phyloP scores from a whole-genome alignment of 345 rosid species.

The Eucalyptus polyanthemos region DNA sequence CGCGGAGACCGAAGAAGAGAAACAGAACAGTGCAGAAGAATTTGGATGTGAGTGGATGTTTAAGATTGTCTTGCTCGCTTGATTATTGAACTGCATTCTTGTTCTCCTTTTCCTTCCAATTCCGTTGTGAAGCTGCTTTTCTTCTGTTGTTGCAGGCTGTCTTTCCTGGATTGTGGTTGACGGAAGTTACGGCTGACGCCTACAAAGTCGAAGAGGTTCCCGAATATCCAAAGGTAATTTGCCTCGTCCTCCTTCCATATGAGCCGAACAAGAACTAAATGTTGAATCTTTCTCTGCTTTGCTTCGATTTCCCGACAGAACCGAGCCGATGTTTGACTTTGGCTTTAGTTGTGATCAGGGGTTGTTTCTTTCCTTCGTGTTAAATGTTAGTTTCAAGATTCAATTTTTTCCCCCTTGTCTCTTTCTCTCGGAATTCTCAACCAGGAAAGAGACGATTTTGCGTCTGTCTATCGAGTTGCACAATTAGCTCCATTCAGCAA shows the following conservation, averaged over 20 bases:
- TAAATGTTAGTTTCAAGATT: background rate
- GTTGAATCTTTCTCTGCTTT: background rate
- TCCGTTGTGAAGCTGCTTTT: background rate
- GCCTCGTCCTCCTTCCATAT: background rate
- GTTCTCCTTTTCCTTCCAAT: background rate
- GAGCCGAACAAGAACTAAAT: background rate
- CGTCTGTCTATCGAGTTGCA: background rate
- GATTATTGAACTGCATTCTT: background rate
- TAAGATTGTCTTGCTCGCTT: background rate
- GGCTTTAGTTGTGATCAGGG: background rate
- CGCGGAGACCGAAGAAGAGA: conserved; percentile 71
- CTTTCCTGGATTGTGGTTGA: conserved; percentile 61
- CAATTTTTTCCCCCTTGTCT: background rate
- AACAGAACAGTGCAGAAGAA: conserved; percentile 47
- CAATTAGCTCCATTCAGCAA: background rate
- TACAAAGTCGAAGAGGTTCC: conserved; percentile 56
- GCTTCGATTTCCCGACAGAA: background rate
- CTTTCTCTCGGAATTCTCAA: background rate
- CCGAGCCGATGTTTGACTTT: background rate
- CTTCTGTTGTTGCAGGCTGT: conserved; percentile 25
- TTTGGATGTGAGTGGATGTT: conserved; percentile 41
- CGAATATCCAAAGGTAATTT: conserved; percentile 42
- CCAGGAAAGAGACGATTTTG: background rate
- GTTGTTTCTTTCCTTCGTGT: background rate
- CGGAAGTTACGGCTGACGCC: conserved; percentile 43